Evolutionary conservation across 129 eudicot genomes (phyloP).

Genomic region (Tagetes patula): DNA sequence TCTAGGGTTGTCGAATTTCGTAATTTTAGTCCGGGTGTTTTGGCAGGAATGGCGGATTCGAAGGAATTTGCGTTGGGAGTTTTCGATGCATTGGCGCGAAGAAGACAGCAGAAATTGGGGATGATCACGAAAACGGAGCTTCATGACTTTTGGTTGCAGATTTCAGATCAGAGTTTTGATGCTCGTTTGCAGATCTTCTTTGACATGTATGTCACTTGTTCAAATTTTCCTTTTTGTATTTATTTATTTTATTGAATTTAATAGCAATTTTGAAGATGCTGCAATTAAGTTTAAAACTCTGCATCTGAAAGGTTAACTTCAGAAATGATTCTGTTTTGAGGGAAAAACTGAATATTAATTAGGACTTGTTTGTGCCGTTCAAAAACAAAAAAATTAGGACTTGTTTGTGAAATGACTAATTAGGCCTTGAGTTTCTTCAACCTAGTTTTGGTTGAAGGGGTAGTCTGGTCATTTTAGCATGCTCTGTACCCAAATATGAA

Average conservation of each 20-base stretch:
- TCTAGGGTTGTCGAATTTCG: background rate
- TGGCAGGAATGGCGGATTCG: slow-evolving; percentile 83
- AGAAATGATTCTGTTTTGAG: slow-evolving; percentile 7
- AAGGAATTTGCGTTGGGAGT: slow-evolving; percentile 95
- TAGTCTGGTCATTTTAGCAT: slow-evolving; percentile 13
- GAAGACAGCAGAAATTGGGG: slow-evolving; percentile 60
- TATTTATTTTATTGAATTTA: background rate
- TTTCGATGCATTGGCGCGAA: slow-evolving; percentile 77
- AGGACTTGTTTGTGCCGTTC: background rate
- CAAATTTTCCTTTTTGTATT: background rate
- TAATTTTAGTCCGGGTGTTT: background rate
- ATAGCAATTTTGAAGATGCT: slow-evolving; percentile 1
- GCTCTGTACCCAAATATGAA: slow-evolving; percentile 1
- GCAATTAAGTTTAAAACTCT: background rate
- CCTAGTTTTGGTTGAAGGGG: slow-evolving; percentile 13
- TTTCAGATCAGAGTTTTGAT: slow-evolving; percentile 88
- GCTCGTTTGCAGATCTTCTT: slow-evolving; percentile 98
- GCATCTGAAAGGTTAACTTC: background rate
- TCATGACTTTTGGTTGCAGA: slow-evolving; percentile 87
- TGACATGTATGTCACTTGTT: slow-evolving; percentile 63
- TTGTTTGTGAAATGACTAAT: slow-evolving; percentile 27
- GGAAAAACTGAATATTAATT: slow-evolving; percentile 9
- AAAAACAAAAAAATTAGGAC: too few species aligned
- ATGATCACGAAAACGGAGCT: slow-evolving; percentile 75
- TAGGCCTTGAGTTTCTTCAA: slow-evolving; percentile 27